Evolutionary conservation across 164 flowering plant species (phyloP).

Genomic region (Tetrastigma voinierianum): DNA sequence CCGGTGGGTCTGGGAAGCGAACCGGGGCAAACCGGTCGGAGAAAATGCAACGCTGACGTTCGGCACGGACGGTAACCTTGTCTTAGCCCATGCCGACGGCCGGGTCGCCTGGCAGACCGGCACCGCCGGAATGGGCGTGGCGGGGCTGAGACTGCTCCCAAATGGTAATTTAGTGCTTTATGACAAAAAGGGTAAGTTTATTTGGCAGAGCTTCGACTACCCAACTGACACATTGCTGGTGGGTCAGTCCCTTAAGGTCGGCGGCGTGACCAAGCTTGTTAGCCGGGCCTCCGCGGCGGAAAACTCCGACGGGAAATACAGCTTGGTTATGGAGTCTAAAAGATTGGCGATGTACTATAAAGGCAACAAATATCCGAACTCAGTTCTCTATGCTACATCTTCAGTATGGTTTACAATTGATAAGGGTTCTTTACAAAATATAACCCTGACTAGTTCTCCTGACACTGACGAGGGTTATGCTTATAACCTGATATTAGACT

Average conservation of each 20-base stretch:
- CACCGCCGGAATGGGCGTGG: conserved; percentile 55
- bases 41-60: conserved; percentile 44
- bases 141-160: conserved; percentile 33
- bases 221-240: conserved; percentile 57
- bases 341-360: conserved; percentile 28
- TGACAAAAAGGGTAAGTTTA: conserved; percentile 35
- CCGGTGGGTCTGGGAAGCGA: conserved; percentile 65
- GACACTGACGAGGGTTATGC: conserved; percentile 13
- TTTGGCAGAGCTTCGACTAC: conserved; percentile 61
- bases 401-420: neutral
- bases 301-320: conserved; percentile 40
- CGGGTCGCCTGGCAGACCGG: conserved; percentile 49
- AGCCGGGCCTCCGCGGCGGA: conserved; percentile 32
- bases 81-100: conserved; percentile 46
- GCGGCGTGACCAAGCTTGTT: conserved; percentile 30
- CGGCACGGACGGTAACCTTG: conserved; percentile 49
- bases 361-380: conserved; percentile 14
- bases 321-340: conserved; percentile 35
- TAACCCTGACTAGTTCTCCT: conserved; percentile 8
- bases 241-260: conserved; percentile 38
- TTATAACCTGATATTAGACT: neutral
- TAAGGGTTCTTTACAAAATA: conserved; percentile 1
- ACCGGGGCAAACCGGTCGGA: conserved; percentile 43
- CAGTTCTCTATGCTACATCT: conserved; percentile 20
- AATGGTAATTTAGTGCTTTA: conserved; percentile 54